These are phyloP conservation scores for Solanum rostratum DNA, from an alignment of 257 asterid genomes.

Conservation along the genomic window DNA sequence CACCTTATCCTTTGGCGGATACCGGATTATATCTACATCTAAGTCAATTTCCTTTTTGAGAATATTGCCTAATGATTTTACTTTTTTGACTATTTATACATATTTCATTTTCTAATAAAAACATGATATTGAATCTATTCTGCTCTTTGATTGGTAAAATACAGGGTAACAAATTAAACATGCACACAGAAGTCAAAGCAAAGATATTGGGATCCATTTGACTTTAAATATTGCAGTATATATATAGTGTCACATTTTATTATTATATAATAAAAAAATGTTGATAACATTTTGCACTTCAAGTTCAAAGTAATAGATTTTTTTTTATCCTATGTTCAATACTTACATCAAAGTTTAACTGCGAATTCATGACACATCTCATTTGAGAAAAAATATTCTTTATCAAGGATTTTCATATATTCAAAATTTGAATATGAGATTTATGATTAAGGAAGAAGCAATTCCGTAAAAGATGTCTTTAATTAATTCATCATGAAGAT, in stretches of 20 bases:
- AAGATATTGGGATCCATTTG: neutral
- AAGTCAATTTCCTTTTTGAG: neutral
- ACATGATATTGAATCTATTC: neutral
- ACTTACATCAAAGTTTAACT: no score
- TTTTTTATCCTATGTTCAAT: neutral
- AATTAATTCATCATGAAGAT: neutral
- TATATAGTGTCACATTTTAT: neutral
- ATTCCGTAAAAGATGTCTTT: no score
- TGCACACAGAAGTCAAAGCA: neutral
- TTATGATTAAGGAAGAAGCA: no score
- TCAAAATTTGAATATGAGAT: no score
- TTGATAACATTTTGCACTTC: neutral
- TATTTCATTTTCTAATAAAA: neutral
- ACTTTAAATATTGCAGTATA: neutral
- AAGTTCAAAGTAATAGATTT: neutral
- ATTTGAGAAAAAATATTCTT: no score
- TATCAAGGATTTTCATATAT: no score
- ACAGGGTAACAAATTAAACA: neutral
- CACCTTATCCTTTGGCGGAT: no score
- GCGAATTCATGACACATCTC: no score
- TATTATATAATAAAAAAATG: neutral
- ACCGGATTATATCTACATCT: no score
- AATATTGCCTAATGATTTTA: neutral
- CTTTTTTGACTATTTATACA: neutral
- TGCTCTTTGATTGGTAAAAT: neutral